Percentiles rank a stretch among this genome's conserved stretches.
Conservation (phyloP, 257 asterid species). For the Solanum phureja region DNA sequence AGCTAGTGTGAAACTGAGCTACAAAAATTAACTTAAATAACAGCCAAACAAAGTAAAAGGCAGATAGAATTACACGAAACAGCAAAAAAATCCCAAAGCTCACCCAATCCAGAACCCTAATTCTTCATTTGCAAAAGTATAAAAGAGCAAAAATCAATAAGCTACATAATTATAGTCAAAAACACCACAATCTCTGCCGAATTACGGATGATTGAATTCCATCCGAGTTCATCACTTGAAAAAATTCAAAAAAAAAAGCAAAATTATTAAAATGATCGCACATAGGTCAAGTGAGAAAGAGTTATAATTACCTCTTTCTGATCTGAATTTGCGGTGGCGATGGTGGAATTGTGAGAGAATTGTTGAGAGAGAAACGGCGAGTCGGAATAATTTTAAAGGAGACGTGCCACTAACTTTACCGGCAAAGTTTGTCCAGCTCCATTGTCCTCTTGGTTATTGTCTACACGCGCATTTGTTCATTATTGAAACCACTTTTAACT, state of each 20-base stretch:
- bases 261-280: neutral
- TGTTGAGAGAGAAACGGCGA: neutral
- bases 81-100: neutral
- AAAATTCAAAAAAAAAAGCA: neutral
- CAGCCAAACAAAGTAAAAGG: neutral
- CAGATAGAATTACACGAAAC: neutral
- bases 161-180: neutral
- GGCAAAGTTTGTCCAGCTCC: conserved; percentile 21
- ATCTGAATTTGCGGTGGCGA: neutral
- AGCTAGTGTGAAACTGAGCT: neutral
- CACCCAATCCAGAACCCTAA: neutral
- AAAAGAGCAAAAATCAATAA: neutral
- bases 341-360: neutral
- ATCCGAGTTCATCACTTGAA: neutral
- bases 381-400: conserved; percentile 1
- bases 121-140: neutral
- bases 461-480: conserved; percentile 7
- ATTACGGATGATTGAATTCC: neutral
- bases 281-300: neutral
- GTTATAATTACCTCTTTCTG: neutral
- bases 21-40: neutral
- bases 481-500: neutral
- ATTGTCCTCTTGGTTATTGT: conserved; percentile 13
- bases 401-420: conserved; percentile 9
- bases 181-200: neutral